Evolutionary conservation across 2,329 filamentous ascomycete species (phyloP), one percentile per base, ranked within the genome.

Genomic region (Verticillium tricorpus): DNA sequence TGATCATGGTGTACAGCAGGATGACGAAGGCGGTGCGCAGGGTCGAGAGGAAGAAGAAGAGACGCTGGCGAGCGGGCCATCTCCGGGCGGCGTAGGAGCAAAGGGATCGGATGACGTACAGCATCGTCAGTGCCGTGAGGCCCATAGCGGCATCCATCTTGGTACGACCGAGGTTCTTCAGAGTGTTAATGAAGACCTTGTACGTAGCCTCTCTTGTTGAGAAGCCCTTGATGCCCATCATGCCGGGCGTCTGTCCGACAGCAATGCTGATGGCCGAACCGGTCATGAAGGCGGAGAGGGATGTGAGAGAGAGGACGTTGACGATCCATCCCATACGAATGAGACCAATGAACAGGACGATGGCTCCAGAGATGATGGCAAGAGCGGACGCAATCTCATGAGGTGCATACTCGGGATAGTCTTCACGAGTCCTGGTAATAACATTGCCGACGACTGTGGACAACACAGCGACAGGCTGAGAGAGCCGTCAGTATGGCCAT

Each of bases 231-330:
- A 97, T 88, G 7, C 95, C 95, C 78, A 99, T 85, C 74, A 98
- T 78, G 2, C 84, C 83, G 1, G 91, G 89, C 5, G 97, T 82
- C 74, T 99, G 95, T 37, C 95, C 93, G 28, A 87, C 84, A 17
- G 86, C 88, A 71, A 99, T 98, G 69, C 86, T 96, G 74, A 99
- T 84, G 60, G 94, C 93, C 5, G 94, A 97, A 2, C 94, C 94
- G 0, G 95, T 98, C 91, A 98, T 97, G 80, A 97, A 98, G 2
- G 95, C 93, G 0, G 91, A 93, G 60, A 98, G 91, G 0, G 93
- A 91, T 1, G 92, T 89, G 61, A 97, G 85, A 1, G 95, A 91
- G 69, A 98, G 97, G 70, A 97, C 85, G 67, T 98, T 93, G 57
- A 97, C 93, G 58, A 98, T 88, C 87, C 93, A 96, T 6, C 95